Percentiles rank a stretch among this genome's conserved stretches.
Evolutionary conservation across 768 basidiomycete genomes (phyloP).

Genomic region (Russula sp.): DNA sequence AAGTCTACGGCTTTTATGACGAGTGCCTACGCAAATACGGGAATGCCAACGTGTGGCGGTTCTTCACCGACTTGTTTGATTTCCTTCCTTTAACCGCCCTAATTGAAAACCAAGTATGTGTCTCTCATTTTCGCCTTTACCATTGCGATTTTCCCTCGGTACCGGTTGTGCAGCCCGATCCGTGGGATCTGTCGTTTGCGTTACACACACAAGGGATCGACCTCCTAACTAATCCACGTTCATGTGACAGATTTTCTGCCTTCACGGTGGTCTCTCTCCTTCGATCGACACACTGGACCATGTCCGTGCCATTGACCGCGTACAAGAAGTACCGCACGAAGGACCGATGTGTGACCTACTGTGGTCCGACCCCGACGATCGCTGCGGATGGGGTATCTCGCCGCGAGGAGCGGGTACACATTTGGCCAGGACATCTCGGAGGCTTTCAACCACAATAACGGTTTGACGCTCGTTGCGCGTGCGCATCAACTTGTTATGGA

Average conservation of each 20-base stretch:
- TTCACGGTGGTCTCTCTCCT: constrained; percentile 95
- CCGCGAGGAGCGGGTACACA: constrained; percentile 97
- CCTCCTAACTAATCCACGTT: constrained; percentile 21
- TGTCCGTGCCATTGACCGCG: constrained; percentile 96
- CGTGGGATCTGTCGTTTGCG: constrained; percentile 14
- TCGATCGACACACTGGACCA: constrained; percentile 99
- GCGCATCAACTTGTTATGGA: constrained; percentile 98
- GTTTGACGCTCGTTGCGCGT: constrained; percentile 89
- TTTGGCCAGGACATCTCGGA: constrained; percentile 99
- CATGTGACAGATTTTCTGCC: constrained; percentile 84
- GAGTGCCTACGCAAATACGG: constrained; percentile 99
- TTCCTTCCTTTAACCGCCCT: constrained; percentile 95
- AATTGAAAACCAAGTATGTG: constrained; percentile 96
- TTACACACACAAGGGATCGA: not conserved
- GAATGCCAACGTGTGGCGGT: constrained; percentile 99
- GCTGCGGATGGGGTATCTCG: constrained; percentile 99
- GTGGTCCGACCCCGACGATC: constrained; percentile 99
- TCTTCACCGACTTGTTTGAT: constrained; percentile 98
- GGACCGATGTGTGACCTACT: constrained; percentile 99
- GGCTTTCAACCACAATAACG: constrained; percentile 99
- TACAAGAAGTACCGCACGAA: constrained; percentile 99
- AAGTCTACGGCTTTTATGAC: constrained; percentile 99
- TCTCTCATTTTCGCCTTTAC: constrained; percentile 10
- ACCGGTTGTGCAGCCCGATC: constrained; percentile 10
- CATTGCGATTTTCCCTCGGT: not conserved